Evolutionary conservation across 352 stramenopile genomes (phyloP).

Genomic region (Globisporangium uncinulatum): DNA sequence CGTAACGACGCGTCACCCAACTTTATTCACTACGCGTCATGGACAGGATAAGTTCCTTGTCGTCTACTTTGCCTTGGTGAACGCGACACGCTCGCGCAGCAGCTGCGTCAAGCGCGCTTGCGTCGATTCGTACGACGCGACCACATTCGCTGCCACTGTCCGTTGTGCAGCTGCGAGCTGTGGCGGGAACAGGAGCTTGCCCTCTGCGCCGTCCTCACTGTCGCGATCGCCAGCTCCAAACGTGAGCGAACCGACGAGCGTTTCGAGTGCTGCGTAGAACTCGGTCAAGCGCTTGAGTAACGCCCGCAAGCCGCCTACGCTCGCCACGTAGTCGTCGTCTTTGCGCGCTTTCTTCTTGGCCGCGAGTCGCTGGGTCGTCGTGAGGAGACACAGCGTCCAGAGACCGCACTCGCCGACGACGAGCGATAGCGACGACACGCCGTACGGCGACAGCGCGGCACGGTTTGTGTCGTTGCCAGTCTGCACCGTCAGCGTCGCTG

Average conservation of each 20-base stretch:
- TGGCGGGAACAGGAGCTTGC: not conserved
- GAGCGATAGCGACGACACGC: constrained; percentile 41
- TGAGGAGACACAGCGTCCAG: constrained; percentile 44
- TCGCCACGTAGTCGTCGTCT: constrained; percentile 28
- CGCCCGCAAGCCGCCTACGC: constrained; percentile 31
- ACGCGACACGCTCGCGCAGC: constrained; percentile 24
- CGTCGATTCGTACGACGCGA: constrained; percentile 31
- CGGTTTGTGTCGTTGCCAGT: not conserved
- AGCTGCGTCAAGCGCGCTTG: constrained; percentile 28
- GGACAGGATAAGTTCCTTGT: no score
- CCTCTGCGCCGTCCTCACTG: not conserved
- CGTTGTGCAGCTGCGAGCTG: constrained; percentile 14
- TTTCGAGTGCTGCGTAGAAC: constrained; percentile 28
- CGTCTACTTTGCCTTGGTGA: constrained; percentile 5
- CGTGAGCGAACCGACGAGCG: constrained; percentile 25
- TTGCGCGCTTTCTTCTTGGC: constrained; percentile 71
- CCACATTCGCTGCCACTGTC: constrained; percentile 31
- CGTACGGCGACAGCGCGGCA: constrained; percentile 37
- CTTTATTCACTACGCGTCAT: no score
- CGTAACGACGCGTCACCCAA: no score
- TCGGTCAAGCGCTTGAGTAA: constrained; percentile 66
- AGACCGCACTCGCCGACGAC: constrained; percentile 57
- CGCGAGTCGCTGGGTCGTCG: constrained; percentile 29
- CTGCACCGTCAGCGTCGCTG: constrained; percentile 8
- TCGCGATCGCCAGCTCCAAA: constrained; percentile 10